Base-by-base conservation (phyloP, 129 eudicot species). In the Silybum marianum region DNA sequence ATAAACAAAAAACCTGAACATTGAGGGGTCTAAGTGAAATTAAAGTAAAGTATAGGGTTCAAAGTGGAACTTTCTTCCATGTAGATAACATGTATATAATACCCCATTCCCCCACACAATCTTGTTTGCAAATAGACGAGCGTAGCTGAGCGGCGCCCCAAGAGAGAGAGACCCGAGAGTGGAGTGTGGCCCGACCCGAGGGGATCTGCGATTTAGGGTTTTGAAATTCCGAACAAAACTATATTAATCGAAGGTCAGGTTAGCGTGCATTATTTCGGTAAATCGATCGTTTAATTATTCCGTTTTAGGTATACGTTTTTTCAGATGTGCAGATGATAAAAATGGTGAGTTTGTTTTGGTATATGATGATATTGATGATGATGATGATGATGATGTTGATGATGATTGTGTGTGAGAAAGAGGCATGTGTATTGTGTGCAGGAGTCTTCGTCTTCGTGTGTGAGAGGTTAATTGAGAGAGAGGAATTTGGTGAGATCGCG, bases 351-450 rank as follows among this genome's bases (percentile, higher is more conserved):
- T 88, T 90, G 84, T 34, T 83, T 86, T 83, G 87, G 87, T 76
- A 81, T 86, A 75, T 87, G 79, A 77, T 82, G 90, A 70, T 38
- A 79, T 62, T 39, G 87, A 74, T 77, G 81, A 74, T 78, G 79
- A 75, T 84, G 84, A 26, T 72, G 86, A 80, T 66, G 90, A 75
- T 81, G 89, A 81, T 81, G 86, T 77, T 67, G 90, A 76, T 81
- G 89, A 81, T 81, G 83, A 25, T 54, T 85, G 81, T 87, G 91
- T 85, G 98, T 91, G 98, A 91, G 98, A 93, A 82, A 93, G 92
- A 88, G 93, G 95, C 82, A 88, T 96, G 93, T 88, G 83, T 93
- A 42, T 89, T 90, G 81, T 88, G 90, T 96, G 98, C 98, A 96
- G 99, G 98, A 81, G 84, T 88, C 81, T 65, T 80, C 80, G 38